Evolutionary conservation across 352 stramenopile genomes (phyloP), one percentile per base, ranked within the genome.

Genomic region (Achlya hypogyna): DNA sequence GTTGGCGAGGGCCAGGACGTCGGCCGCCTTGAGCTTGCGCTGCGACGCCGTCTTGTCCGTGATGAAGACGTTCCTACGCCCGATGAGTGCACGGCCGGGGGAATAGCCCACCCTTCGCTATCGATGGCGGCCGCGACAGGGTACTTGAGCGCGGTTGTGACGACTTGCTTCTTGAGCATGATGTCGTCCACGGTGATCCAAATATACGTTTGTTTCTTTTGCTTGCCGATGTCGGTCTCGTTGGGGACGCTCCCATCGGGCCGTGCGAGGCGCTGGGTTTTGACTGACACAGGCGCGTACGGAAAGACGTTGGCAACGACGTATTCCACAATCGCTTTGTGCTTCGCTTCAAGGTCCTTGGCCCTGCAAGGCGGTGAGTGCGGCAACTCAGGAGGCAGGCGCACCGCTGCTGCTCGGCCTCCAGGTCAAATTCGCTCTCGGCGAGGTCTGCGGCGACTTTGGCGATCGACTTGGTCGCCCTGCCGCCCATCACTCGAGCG

Each of bases 231-330:
- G 6, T 69, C 59, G n/a, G 78, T 79, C 71, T 79, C 81, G 29
- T 67, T 22, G 20, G 22, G 32, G 8, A 34, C 28, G 25, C 10
- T 2, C 25, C 12, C 4, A 10, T 54, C 60, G 29, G 20, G 35
- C 23, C 10, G 8, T 31, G 40, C 60, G n/a, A 67, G 27, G 23
- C 60, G 45, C 71, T 92, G 80, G 31, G 80, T 81, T 70, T 90
- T 74, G 31, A 90, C 81, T n/a, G 71, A 71, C 54, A 92, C 84
- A 4, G 84, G 84, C 20, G 81, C 82, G 62, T 90, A 92, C 23
- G 84, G 76, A 38, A 88, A 92, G 25, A 92, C 73, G 56, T 92
- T 89, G 56, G 86, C 81, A 5, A 92, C 84, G 5, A 87, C 79
- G 40, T 92, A 83, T 0, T 68, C 69, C 12, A 67, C 60, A 25